Percentiles rank a stretch among this genome's conserved stretches.
These are phyloP conservation scores for Trichoderma reesei DNA, from an alignment of 495 filamentous ascomycete species.

Conservation along the genomic window DNA sequence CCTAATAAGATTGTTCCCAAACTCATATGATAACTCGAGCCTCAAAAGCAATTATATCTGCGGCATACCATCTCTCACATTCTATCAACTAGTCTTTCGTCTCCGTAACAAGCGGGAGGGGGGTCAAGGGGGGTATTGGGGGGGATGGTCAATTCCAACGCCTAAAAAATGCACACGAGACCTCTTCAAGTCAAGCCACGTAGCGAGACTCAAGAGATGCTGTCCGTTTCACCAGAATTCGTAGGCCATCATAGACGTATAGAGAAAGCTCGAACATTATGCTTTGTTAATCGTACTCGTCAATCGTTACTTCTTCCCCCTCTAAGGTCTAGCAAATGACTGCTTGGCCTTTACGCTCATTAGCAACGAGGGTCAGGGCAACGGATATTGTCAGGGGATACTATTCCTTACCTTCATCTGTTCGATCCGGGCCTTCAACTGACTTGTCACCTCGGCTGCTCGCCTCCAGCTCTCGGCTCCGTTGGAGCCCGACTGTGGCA, in stretches of 20 bases:
- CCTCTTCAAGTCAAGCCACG: not conserved
- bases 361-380: not conserved
- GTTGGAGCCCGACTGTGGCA: slow-evolving; percentile 32
- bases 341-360: slow-evolving; percentile 22
- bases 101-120: not conserved
- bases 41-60: not conserved
- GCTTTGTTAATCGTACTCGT: slow-evolving; percentile 1
- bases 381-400: not conserved
- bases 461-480: slow-evolving; percentile 80
- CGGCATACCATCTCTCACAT: not conserved
- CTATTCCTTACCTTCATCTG: slow-evolving; percentile 44
- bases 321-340: slow-evolving; percentile 22
- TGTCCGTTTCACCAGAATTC: not conserved
- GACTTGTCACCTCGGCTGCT: slow-evolving; percentile 97
- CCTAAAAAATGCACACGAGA: slow-evolving; percentile 9
- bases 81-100: not conserved
- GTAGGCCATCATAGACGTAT: not conserved
- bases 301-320: not conserved
- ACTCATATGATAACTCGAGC: not conserved
- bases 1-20: no score
- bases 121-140: not conserved
- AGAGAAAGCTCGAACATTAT: not conserved
- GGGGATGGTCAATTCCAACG: slow-evolving; percentile 8
- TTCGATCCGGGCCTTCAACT: slow-evolving; percentile 94
- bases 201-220: not conserved